Conservation (phyloP, 2,329 filamentous ascomycete species). For the Beauveria asiatica region DNA sequence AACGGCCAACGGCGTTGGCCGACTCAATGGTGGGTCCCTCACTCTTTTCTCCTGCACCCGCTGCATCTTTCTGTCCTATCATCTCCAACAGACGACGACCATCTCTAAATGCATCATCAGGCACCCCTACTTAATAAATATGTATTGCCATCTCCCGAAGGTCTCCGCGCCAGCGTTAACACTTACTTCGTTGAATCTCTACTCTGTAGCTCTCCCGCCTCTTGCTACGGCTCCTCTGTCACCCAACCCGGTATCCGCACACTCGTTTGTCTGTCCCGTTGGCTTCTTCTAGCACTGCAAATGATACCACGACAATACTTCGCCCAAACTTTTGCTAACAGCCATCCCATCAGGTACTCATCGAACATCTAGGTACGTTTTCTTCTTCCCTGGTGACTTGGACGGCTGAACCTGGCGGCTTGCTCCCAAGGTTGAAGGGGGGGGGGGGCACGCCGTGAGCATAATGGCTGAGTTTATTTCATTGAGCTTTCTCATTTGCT, state of each 20-base stretch:
- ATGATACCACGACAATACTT: neutral
- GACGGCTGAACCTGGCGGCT: constrained; percentile 1
- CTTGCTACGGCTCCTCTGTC: neutral
- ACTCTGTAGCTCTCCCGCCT: neutral
- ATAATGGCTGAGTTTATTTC: constrained; percentile 1
- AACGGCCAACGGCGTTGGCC: neutral
- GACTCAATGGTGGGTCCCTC: neutral
- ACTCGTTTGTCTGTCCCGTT: neutral
- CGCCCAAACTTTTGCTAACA: neutral
- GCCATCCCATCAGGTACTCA: neutral
- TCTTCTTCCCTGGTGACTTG: neutral
- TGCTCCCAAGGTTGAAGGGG: neutral
- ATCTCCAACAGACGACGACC: neutral
- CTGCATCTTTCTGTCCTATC: neutral
- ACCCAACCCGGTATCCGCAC: neutral
- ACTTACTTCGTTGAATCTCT: neutral
- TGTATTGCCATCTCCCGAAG: neutral
- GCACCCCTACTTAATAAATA: too few relatives aligned
- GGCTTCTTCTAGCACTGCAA: neutral
- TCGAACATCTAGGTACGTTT: neutral
- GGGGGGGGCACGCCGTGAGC: neutral
- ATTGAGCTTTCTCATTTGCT: neutral
- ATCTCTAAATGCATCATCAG: neutral
- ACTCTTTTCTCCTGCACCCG: neutral
- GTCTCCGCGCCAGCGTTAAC: neutral